A percentile compares a stretch with the other conserved stretches of the same genome.
phyloP scores from a whole-genome alignment of 2,329 filamentous ascomycete species.

The Macrophomina tecta region DNA sequence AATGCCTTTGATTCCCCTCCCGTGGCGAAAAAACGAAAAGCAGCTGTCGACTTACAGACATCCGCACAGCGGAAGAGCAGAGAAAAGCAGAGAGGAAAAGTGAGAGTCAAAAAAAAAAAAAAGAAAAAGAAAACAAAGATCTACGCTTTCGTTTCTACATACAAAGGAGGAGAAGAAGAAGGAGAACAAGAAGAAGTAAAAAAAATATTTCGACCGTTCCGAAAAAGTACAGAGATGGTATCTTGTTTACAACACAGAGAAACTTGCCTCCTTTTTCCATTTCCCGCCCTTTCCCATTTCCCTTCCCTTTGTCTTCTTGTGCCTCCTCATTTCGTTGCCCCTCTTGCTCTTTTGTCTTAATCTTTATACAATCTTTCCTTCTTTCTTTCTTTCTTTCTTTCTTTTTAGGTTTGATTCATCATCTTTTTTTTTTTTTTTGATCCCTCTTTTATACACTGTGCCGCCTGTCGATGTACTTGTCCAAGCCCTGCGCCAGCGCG shows the following conservation, averaged over 20 bases:
- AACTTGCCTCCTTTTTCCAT: not conserved
- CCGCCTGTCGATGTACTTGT: constrained; percentile 38
- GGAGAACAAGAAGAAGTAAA: too few species aligned
- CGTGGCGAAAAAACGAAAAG: not conserved
- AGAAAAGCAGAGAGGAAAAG: too few species aligned
- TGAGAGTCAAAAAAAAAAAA: not conserved
- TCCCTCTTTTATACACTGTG: not conserved
- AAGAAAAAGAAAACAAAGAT: not conserved
- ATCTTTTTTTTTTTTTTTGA: constrained; percentile 1
- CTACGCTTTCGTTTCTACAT: constrained; percentile 19
- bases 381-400: not conserved
- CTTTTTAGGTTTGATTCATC: not conserved
- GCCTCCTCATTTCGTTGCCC: not conserved
- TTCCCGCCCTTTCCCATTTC: not conserved
- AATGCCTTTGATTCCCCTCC: not conserved
- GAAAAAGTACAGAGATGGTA: constrained; percentile 23
- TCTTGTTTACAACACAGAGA: constrained; percentile 6
- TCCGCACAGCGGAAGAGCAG: not conserved
- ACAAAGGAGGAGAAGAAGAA: not conserved
- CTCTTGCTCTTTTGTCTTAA: not conserved
- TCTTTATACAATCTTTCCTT: not conserved
- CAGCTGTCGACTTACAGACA: not conserved
- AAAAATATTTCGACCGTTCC: not conserved
- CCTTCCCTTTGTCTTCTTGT: not conserved
- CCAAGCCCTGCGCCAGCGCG: constrained; percentile 51